Evolutionary conservation across 768 basidiomycete genomes (phyloP).

Genomic region (Trametes gibbosa): DNA sequence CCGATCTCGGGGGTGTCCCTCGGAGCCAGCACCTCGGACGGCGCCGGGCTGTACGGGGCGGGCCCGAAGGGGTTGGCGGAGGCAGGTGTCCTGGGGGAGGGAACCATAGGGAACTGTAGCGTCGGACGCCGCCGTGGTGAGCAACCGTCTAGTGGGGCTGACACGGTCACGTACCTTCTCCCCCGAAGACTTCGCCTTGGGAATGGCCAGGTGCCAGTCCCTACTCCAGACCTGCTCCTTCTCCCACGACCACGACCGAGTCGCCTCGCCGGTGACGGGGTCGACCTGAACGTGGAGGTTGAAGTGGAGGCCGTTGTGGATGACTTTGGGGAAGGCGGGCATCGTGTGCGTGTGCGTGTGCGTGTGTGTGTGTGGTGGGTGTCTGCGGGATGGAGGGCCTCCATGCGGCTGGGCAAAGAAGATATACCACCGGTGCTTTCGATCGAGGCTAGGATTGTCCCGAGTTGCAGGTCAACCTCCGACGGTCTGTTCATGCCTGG

Average conservation of each 20-base stretch:
- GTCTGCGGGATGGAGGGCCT: too few species aligned
- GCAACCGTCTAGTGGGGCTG: neutral
- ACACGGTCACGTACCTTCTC: constrained; percentile 1
- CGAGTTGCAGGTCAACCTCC: too few species aligned
- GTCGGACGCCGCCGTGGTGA: neutral
- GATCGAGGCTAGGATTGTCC: too few species aligned
- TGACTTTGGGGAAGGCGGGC: neutral
- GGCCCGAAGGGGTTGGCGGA: neutral
- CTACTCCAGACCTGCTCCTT: constrained; percentile 1
- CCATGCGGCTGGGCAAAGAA: neutral
- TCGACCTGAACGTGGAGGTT: constrained; percentile 1
- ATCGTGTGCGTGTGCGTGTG: neutral
- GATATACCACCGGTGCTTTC: too few species aligned
- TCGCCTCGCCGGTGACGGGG: constrained; percentile 4
- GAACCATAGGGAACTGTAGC: constrained; percentile 7
- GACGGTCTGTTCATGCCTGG: too few species aligned
- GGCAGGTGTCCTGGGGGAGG: neutral
- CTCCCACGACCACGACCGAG: constrained; percentile 5
- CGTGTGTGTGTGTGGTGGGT: neutral
- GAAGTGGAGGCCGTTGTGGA: constrained; percentile 1
- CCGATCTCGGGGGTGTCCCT: constrained; percentile 9
- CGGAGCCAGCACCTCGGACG: neutral
- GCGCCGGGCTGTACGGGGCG: neutral
- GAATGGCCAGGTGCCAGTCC: constrained; percentile 4
- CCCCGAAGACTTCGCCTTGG: constrained; percentile 13